A percentile compares a stretch with the other conserved stretches of the same genome.
These are phyloP conservation scores for Linum usitatissimum DNA, from an alignment of 345 rosid species.

Conservation along the genomic window DNA sequence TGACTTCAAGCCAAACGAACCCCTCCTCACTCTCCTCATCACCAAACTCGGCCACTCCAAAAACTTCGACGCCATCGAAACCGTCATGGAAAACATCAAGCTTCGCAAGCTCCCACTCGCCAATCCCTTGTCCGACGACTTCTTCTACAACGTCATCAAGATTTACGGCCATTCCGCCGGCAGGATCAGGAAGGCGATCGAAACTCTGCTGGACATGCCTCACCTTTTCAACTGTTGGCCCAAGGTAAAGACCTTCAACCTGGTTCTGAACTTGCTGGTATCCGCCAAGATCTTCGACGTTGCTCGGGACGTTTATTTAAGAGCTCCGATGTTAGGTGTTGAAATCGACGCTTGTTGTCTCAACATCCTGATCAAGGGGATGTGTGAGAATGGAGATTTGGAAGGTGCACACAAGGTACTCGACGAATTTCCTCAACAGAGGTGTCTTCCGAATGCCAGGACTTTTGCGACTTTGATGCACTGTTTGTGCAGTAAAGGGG, in stretches of 20 bases:
- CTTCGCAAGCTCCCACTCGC: conserved; percentile 22
- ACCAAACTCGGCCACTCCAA: conserved; percentile 43
- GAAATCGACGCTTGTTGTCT: conserved; percentile 78
- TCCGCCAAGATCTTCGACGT: conserved; percentile 50
- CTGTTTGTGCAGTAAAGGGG: conserved; percentile 47
- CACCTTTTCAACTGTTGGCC: conserved; percentile 59
- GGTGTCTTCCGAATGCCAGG: conserved; percentile 56
- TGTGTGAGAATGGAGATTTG: conserved; percentile 59
- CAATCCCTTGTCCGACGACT: conserved; percentile 50
- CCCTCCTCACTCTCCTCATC: conserved; percentile 47
- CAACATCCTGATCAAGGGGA: conserved; percentile 68
- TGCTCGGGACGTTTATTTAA: conserved; percentile 42
- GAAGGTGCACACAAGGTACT: conserved; percentile 61
- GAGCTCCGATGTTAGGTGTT: conserved; percentile 56
- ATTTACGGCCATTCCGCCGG: conserved; percentile 58
- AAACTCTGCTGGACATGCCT: conserved; percentile 57
- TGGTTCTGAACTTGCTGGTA: conserved; percentile 61
- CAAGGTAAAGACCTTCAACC: conserved; percentile 53
- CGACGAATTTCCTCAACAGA: conserved; percentile 86
- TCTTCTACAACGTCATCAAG: conserved; percentile 64
- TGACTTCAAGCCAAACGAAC: conserved; percentile 70
- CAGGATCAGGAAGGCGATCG: conserved; percentile 51
- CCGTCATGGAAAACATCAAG: conserved; percentile 36
- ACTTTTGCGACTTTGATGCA: conserved; percentile 70
- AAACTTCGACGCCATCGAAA: conserved; percentile 59